phyloP scores from a whole-genome alignment of 305 asterid species.

The Vinca major region DNA sequence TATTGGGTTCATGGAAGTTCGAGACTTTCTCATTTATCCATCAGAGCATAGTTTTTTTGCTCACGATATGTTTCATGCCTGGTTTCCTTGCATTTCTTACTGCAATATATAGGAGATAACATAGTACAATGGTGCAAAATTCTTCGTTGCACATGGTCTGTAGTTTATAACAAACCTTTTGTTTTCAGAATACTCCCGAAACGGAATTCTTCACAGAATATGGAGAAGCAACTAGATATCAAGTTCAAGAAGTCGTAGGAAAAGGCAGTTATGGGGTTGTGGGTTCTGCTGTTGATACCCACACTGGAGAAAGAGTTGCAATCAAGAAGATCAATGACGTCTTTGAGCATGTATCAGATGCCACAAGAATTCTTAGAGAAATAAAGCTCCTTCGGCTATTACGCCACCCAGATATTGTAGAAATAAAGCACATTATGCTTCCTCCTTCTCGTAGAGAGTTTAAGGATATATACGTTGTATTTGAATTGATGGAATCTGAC shows the following conservation, averaged over 20 bases:
- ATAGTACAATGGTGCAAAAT: background rate
- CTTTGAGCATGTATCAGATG: conserved; percentile 48
- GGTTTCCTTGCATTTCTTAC: background rate
- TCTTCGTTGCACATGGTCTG: background rate
- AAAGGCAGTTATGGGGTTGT: conserved; percentile 52
- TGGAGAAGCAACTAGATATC: conserved; percentile 43
- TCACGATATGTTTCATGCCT: background rate
- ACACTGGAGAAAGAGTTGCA: conserved; percentile 45
- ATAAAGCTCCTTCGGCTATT: conserved; percentile 43
- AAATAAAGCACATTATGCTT: conserved; percentile 43
- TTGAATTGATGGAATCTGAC: conserved; percentile 51
- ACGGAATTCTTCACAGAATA: conserved; percentile 41
- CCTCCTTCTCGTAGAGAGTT: conserved; percentile 48
- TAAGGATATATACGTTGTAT: conserved; percentile 41
- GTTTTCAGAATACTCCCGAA: conserved; percentile 24
- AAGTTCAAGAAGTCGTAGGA: conserved; percentile 41
- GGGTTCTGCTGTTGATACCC: conserved; percentile 39
- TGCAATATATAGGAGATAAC: background rate
- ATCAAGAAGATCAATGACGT: conserved; percentile 47
- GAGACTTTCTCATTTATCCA: background rate
- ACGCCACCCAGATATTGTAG: conserved; percentile 47
- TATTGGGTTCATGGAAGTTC: background rate
- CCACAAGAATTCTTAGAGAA: conserved; percentile 44
- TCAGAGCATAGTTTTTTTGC: background rate
- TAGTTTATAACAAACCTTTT: conserved; percentile 4